Percentiles rank a stretch among this genome's conserved stretches.
These are phyloP conservation scores for Pseudomonodictys pantanalensis DNA, from an alignment of 495 filamentous ascomycete species.

Conservation along the genomic window DNA sequence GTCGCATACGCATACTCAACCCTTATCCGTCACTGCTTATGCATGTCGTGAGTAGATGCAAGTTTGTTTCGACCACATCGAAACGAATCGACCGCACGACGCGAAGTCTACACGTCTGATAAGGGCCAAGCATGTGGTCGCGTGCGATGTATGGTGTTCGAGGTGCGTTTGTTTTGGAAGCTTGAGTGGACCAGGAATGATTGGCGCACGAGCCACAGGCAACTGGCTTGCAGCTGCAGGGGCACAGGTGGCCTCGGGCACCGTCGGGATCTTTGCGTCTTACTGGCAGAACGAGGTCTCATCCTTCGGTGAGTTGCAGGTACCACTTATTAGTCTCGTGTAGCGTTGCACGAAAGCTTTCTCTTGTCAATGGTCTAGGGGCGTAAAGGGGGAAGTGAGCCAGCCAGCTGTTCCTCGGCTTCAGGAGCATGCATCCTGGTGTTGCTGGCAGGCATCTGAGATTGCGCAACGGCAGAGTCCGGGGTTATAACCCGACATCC, in stretches of 20 bases:
- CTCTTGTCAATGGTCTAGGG: conserved; percentile 1
- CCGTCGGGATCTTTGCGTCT: background rate
- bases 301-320: background rate
- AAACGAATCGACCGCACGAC: too few relatives aligned
- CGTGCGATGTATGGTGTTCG: background rate
- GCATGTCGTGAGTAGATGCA: too few relatives aligned
- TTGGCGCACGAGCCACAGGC: background rate
- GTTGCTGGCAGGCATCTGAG: background rate
- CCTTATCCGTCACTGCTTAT: too few relatives aligned
- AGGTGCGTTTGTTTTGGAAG: background rate
- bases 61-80: too few relatives aligned
- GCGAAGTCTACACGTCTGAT: background rate
- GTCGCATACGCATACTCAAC: too few relatives aligned
- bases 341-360: too few relatives aligned
- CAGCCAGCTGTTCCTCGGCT: background rate
- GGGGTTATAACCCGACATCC: conserved; percentile 1
- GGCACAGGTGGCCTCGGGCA: background rate
- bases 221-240: background rate
- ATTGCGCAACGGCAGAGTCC: conserved; percentile 1
- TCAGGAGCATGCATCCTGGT: background rate
- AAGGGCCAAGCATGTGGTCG: background rate
- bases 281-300: background rate
- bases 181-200: background rate
- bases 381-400: background rate
- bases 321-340: too few relatives aligned